Percentiles rank a stretch among this genome's conserved stretches.
Evolutionary conservation across 768 basidiomycete species (phyloP).

Genomic region (Termitomyces sp.): DNA sequence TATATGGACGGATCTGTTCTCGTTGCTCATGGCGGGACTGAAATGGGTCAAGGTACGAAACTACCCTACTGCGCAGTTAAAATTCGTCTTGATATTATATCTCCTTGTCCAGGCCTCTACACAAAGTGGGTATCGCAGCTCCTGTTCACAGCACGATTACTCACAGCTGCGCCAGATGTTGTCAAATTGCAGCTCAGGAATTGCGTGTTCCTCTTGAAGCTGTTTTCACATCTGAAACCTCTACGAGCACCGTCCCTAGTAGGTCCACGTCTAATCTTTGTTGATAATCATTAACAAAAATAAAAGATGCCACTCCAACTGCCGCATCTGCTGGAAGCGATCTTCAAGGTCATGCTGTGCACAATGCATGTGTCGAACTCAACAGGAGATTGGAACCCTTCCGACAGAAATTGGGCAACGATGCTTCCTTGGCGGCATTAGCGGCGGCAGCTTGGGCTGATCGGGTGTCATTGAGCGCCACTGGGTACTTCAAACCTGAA

Average conservation of each 20-base stretch:
- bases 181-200: conserved; percentile 15
- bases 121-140: background rate
- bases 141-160: background rate
- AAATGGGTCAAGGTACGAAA: conserved; percentile 16
- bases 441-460: conserved; percentile 13
- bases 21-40: conserved; percentile 15
- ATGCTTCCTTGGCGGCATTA: conserved; percentile 8
- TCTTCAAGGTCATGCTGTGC: conserved; percentile 13
- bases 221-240: conserved; percentile 14
- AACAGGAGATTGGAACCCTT: conserved; percentile 12
- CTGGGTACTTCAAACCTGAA: conserved; percentile 11
- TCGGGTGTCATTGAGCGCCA: conserved; percentile 13
- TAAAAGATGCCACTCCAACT: conserved; percentile 8
- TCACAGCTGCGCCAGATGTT: conserved; percentile 4
- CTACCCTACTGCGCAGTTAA: background rate
- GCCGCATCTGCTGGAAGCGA: conserved; percentile 14
- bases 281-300: background rate
- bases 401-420: conserved; percentile 10
- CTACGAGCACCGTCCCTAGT: conserved; percentile 14
- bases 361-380: conserved; percentile 16
- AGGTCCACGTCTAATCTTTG: background rate
- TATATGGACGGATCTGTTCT: conserved; percentile 16
- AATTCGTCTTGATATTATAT: background rate
- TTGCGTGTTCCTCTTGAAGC: conserved; percentile 10
- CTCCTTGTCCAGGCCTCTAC: background rate